Evolutionary conservation across 495 filamentous ascomycete genomes (phyloP).

Genomic region (Penicillium cataractarum): DNA sequence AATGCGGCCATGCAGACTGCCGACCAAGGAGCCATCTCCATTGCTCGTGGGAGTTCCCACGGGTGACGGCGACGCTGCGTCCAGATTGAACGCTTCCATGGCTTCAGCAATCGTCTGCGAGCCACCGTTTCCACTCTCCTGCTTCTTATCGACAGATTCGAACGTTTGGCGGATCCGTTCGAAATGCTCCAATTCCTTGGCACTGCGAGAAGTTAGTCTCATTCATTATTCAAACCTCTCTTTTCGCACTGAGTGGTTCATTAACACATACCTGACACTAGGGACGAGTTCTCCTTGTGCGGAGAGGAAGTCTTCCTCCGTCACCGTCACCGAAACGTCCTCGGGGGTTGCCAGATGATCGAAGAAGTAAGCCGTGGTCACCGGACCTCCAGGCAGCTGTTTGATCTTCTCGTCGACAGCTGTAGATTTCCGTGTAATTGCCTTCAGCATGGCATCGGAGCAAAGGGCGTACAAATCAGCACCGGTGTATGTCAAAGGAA

Average conservation of each 20-base stretch:
- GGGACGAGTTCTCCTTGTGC: conserved; percentile 87
- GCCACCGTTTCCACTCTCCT: conserved; percentile 32
- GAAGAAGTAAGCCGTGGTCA: conserved; percentile 91
- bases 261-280: conserved; percentile 66
- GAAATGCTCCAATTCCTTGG: conserved; percentile 91
- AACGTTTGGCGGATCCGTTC: conserved; percentile 80
- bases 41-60: conserved; percentile 35
- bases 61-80: conserved; percentile 14
- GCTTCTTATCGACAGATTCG: conserved; percentile 60
- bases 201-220: conserved; percentile 53
- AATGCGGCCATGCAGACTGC: conserved; percentile 28
- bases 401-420: conserved; percentile 84
- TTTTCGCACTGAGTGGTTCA: background rate
- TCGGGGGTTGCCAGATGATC: conserved; percentile 84
- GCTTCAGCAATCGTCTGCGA: conserved; percentile 44
- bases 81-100: conserved; percentile 42
- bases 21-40: conserved; percentile 30
- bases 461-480: conserved; percentile 96
- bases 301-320: conserved; percentile 80
- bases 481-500: conserved; percentile 96
- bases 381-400: conserved; percentile 53
- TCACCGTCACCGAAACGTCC: conserved; percentile 84
- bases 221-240: background rate
- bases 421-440: conserved; percentile 86
- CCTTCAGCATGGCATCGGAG: conserved; percentile 98